Evolutionary conservation across 225 moss, liverwort and hornwort genomes (phyloP).

Genomic region (Polytrichum formosum): DNA sequence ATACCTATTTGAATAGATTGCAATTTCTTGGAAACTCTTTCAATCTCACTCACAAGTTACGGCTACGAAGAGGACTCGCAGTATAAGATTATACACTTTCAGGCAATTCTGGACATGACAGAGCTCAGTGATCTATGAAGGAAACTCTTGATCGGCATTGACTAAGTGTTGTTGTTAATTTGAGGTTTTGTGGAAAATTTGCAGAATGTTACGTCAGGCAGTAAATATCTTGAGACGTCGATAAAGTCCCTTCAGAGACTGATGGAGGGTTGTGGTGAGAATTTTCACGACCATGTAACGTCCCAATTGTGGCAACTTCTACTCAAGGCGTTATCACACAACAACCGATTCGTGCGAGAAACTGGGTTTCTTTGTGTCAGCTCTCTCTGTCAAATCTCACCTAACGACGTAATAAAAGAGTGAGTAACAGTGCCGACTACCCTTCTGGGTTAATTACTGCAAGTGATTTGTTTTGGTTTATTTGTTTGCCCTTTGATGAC

Average conservation of each 20-base stretch:
- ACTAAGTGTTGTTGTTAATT: too few relatives aligned
- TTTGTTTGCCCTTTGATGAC: too few relatives aligned
- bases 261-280: constrained; percentile 75
- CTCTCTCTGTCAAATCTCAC: constrained; percentile 62
- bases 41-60: too few relatives aligned
- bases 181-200: not conserved
- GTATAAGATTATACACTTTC: too few relatives aligned
- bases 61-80: too few relatives aligned
- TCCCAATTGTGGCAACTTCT: constrained; percentile 65
- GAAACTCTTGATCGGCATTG: too few relatives aligned
- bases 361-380: constrained; percentile 65
- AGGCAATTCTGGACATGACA: too few relatives aligned
- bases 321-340: constrained; percentile 52
- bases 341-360: constrained; percentile 70
- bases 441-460: not conserved
- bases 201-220: constrained; percentile 5
- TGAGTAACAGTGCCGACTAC: constrained; percentile 17
- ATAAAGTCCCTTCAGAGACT: constrained; percentile 72
- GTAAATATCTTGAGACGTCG: constrained; percentile 72
- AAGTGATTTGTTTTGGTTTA: too few relatives aligned
- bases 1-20: not conserved
- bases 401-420: constrained; percentile 58
- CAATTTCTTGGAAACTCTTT: too few relatives aligned
- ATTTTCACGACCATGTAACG: constrained; percentile 51
- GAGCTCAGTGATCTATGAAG: too few relatives aligned